Evolutionary conservation across 176 grass and related monocot genomes (phyloP).

Genomic region (Carex kokanica): DNA sequence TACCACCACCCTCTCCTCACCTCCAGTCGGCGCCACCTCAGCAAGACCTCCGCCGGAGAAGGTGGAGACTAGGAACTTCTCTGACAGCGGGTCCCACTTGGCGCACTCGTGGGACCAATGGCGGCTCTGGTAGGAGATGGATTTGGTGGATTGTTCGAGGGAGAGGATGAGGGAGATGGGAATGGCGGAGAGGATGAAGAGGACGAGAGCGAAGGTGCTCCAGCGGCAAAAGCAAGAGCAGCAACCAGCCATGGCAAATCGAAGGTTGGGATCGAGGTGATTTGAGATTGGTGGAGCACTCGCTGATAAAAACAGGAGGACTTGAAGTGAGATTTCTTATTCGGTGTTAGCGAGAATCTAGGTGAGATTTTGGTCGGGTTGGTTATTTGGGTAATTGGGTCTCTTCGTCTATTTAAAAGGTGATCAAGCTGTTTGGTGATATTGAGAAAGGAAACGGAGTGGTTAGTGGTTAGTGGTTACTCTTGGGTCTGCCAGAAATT

Average conservation of each 20-base stretch:
- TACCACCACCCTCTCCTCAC: conserved; percentile 51
- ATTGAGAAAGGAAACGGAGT: no score
- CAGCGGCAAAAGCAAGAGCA: conserved; percentile 31
- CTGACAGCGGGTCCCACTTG: conserved; percentile 74
- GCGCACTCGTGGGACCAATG: conserved; percentile 87
- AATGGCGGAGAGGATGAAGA: conserved; percentile 43
- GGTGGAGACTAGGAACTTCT: conserved; percentile 60
- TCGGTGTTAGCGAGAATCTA: neutral
- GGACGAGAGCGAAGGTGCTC: conserved; percentile 14
- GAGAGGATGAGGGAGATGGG: conserved; percentile 49
- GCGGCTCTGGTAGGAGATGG: conserved; percentile 40
- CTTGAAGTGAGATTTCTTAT: neutral
- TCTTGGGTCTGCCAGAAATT: no score
- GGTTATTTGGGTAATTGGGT: neutral
- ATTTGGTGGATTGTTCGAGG: conserved; percentile 55
- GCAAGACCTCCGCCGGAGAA: conserved; percentile 50
- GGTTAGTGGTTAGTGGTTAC: no score
- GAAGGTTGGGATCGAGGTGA: neutral
- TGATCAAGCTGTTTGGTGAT: no score
- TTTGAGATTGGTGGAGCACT: no score
- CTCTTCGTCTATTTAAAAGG: no score
- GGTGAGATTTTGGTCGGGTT: conserved; percentile 30
- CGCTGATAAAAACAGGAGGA: neutral
- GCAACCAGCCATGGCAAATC: conserved; percentile 40
- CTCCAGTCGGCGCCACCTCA: conserved; percentile 32